Conservation (phyloP, 305 asterid genomes). For the Fraxinus greggii region DNA sequence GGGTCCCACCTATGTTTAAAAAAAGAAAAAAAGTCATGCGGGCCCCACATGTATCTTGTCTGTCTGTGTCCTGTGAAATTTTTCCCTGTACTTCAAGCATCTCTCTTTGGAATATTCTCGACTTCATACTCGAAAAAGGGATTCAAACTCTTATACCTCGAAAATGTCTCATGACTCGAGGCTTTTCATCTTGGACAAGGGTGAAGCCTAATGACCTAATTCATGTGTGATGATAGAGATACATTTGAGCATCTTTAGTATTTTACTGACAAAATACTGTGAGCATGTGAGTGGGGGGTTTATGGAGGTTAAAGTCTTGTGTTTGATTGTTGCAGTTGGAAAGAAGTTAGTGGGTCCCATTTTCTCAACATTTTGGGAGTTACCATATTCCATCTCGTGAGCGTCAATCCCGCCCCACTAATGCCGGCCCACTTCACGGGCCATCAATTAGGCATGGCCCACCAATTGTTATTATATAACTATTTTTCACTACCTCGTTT, state of each 20-base stretch:
- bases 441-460: background rate
- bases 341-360: conserved; percentile 27
- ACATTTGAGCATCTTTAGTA: background rate
- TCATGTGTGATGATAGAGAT: background rate
- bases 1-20: no score
- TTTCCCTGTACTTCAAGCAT: no score
- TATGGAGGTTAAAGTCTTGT: background rate
- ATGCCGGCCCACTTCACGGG: conserved; percentile 45
- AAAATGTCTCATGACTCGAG: background rate
- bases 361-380: background rate
- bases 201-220: background rate
- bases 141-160: background rate
- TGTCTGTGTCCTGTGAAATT: no score
- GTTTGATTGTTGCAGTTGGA: conserved; percentile 22
- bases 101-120: background rate
- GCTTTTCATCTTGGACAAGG: background rate
- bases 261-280: background rate
- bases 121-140: background rate
- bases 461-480: background rate
- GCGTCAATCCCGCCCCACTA: conserved; percentile 16
- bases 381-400: conserved; percentile 38
- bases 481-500: background rate
- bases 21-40: no score
- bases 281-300: conserved; percentile 19
- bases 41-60: no score